These are phyloP conservation scores for Xylariaceae sp. DNA, from an alignment of 2,329 filamentous ascomycete species.

Conservation along the genomic window DNA sequence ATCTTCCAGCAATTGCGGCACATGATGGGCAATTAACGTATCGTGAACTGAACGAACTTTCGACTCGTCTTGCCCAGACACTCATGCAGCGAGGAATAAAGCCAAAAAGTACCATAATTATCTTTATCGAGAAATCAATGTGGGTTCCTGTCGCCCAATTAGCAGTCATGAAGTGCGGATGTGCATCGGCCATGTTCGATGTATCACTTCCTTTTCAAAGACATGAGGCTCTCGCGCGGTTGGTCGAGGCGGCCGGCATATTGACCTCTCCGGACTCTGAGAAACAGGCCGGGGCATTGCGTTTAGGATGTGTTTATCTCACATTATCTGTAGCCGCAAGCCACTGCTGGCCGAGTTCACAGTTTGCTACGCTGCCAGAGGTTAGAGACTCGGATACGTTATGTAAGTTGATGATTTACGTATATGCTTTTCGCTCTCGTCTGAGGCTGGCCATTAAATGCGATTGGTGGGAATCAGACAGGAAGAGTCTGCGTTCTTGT, in stretches of 20 bases:
- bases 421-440: neutral
- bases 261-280: neutral
- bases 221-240: neutral
- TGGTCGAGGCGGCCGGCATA: neutral
- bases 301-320: neutral
- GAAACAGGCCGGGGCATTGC: neutral
- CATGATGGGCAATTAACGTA: slow-evolving; percentile 11
- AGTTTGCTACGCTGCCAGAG: neutral
- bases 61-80: slow-evolving; percentile 1
- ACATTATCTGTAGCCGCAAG: neutral
- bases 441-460: neutral
- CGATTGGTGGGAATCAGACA: too few relatives aligned
- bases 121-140: slow-evolving; percentile 19
- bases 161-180: slow-evolving; percentile 4
- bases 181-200: slow-evolving; percentile 3
- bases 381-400: neutral
- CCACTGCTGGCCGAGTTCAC: neutral
- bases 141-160: slow-evolving; percentile 10
- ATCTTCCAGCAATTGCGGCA: slow-evolving; percentile 9
- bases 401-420: neutral
- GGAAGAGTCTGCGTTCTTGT: too few relatives aligned
- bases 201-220: neutral
- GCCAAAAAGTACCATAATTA: neutral
- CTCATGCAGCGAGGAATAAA: neutral
- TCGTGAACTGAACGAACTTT: slow-evolving; percentile 7